A percentile compares a stretch with the other conserved stretches of the same genome.
phyloP scores from a whole-genome alignment of 2,329 filamentous ascomycete genomes.

The Aciculosporium take region DNA sequence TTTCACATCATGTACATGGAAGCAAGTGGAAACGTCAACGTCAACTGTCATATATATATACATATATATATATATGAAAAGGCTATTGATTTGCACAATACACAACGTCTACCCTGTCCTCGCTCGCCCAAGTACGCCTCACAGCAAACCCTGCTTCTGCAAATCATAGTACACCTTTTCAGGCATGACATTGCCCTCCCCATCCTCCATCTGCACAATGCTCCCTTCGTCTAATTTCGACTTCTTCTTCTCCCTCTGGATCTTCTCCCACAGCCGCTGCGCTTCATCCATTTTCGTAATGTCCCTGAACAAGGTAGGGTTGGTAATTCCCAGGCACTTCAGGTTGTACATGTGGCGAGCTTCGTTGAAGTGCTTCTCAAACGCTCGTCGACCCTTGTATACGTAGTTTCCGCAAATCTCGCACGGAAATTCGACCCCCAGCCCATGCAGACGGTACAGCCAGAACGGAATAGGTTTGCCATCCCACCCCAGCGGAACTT shows the following conservation, averaged over 20 bases:
- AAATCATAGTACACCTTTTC: slow-evolving; percentile 96
- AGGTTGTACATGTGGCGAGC: slow-evolving; percentile 83
- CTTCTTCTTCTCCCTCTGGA: slow-evolving; percentile 72
- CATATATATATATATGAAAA: not conserved
- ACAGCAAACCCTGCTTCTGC: slow-evolving; percentile 79
- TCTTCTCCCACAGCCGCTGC: slow-evolving; percentile 79
- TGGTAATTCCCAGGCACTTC: slow-evolving; percentile 86
- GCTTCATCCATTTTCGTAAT: slow-evolving; percentile 90
- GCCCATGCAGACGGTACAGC: slow-evolving; percentile 91
- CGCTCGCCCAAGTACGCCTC: slow-evolving; percentile 12
- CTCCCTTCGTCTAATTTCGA: slow-evolving; percentile 63
- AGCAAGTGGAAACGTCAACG: too few relatives aligned
- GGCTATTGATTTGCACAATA: not conserved
- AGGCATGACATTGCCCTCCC: slow-evolving; percentile 95
- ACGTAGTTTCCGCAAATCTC: slow-evolving; percentile 97
- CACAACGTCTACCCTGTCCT: not conserved
- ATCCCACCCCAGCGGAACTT: slow-evolving; percentile 91
- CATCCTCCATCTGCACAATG: slow-evolving; percentile 97
- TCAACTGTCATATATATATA: too few relatives aligned
- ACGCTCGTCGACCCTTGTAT: slow-evolving; percentile 93
- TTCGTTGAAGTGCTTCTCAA: slow-evolving; percentile 98
- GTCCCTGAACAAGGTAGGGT: slow-evolving; percentile 80
- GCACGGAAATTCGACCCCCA: slow-evolving; percentile 89
- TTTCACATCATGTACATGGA: too few relatives aligned
- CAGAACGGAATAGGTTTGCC: slow-evolving; percentile 98